These are phyloP conservation scores for Wickerhamomyces sp. DNA, from an alignment of 1,139 yeast genomes.

Conservation along the genomic window DNA sequence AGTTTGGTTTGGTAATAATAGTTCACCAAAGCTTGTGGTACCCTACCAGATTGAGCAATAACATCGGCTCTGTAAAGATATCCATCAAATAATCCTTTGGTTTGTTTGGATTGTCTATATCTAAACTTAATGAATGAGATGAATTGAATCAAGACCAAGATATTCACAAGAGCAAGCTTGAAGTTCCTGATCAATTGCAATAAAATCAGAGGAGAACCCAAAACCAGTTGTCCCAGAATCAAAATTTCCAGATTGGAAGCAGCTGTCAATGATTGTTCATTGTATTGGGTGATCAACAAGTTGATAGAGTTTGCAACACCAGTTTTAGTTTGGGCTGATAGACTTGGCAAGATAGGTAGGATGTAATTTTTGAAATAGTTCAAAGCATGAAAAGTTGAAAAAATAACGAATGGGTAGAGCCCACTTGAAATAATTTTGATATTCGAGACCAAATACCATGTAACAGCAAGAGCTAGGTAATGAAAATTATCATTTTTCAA, in stretches of 20 bases:
- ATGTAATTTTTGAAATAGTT: slow-evolving; percentile 63
- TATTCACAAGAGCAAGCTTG: slow-evolving; percentile 55
- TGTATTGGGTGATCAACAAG: slow-evolving; percentile 55
- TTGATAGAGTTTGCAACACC: slow-evolving; percentile 41
- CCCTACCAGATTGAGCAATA: slow-evolving; percentile 46
- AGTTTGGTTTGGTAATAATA: slow-evolving; percentile 57
- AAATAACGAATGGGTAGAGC: slow-evolving; percentile 54
- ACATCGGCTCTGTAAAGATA: slow-evolving; percentile 69
- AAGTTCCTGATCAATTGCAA: slow-evolving; percentile 36
- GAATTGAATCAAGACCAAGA: slow-evolving; percentile 49
- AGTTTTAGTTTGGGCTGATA: slow-evolving; percentile 33
- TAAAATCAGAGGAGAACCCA: slow-evolving; percentile 31
- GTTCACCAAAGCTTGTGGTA: slow-evolving; percentile 54
- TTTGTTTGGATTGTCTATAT: slow-evolving; percentile 72
- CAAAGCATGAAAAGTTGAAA: slow-evolving; percentile 67
- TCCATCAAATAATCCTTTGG: slow-evolving; percentile 63
- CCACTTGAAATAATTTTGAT: slow-evolving; percentile 44
- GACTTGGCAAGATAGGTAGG: slow-evolving; percentile 49
- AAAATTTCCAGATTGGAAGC: slow-evolving; percentile 71
- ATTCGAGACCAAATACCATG: slow-evolving; percentile 50
- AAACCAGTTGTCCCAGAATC: slow-evolving; percentile 45
- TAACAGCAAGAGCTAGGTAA: slow-evolving; percentile 51
- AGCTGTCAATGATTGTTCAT: slow-evolving; percentile 63
- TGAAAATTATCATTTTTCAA: slow-evolving; percentile 59
- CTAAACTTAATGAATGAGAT: slow-evolving; percentile 63